phyloP scores from a whole-genome alignment of 2,329 filamentous ascomycete species.

The Phoma sp. region DNA sequence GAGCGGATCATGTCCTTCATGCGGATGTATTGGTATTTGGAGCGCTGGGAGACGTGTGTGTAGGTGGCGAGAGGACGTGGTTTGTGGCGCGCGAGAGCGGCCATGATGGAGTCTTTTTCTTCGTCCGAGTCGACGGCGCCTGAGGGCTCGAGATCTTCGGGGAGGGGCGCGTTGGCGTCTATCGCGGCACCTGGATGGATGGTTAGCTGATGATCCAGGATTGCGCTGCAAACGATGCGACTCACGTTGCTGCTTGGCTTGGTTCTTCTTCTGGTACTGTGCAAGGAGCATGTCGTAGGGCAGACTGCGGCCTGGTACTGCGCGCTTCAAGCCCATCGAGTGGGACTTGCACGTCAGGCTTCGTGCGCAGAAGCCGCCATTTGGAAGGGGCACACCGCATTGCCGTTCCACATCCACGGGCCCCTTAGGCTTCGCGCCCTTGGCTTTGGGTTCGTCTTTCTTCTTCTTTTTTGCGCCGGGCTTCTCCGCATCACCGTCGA shows the following conservation, averaged over 20 bases:
- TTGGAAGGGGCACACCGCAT: slow-evolving; percentile 85
- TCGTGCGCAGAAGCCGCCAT: slow-evolving; percentile 84
- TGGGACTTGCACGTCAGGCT: slow-evolving; percentile 94
- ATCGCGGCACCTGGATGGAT: slow-evolving; percentile 77
- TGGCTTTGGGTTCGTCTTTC: slow-evolving; percentile 88
- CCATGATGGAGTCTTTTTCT: slow-evolving; percentile 89
- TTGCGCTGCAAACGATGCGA: slow-evolving; percentile 23
- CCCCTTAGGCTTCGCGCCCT: slow-evolving; percentile 83
- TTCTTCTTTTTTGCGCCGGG: slow-evolving; percentile 87
- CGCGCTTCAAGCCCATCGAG: slow-evolving; percentile 91
- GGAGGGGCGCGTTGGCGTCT: slow-evolving; percentile 88
- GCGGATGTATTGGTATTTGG: slow-evolving; percentile 66
- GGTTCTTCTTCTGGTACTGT: slow-evolving; percentile 86
- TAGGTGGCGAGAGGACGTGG: slow-evolving; percentile 79
- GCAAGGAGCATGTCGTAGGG: slow-evolving; percentile 89
- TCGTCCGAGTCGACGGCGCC: slow-evolving; percentile 90
- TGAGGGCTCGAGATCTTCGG: slow-evolving; percentile 77
- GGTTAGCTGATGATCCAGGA: slow-evolving; percentile 5
- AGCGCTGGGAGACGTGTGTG: slow-evolving; percentile 56
- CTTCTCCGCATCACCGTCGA: slow-evolving; percentile 71
- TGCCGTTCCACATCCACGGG: slow-evolving; percentile 94
- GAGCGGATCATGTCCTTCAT: slow-evolving; percentile 69
- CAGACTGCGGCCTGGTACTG: slow-evolving; percentile 82
- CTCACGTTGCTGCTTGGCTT: slow-evolving; percentile 95
- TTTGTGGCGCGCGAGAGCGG: slow-evolving; percentile 72